A percentile compares a stretch with the other conserved stretches of the same genome.
Evolutionary conservation across 352 stramenopile species (phyloP).

Genomic region (Pythium insidiosum): DNA sequence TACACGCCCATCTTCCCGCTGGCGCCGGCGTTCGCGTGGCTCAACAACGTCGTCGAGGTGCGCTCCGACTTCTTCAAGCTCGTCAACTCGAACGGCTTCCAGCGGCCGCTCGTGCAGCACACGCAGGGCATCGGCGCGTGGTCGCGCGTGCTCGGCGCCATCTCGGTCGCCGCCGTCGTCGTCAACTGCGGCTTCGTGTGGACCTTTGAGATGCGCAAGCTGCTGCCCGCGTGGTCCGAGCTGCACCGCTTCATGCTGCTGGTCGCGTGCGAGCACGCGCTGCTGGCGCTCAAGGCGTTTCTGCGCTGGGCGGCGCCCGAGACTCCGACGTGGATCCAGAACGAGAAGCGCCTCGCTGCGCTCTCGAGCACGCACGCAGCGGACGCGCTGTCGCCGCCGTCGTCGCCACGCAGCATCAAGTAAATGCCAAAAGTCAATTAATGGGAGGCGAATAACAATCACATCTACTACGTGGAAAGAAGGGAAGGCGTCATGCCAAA

Average conservation of each 20-base stretch:
- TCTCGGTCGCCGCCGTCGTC: constrained; percentile 88
- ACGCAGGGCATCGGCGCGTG: constrained; percentile 89
- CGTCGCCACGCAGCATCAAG: too few relatives aligned
- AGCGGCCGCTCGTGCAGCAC: constrained; percentile 83
- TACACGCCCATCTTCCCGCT: constrained; percentile 90
- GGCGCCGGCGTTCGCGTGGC: constrained; percentile 82
- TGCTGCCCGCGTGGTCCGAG: constrained; percentile 45
- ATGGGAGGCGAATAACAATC: too few relatives aligned
- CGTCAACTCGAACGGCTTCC: constrained; percentile 76
- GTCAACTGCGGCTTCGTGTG: constrained; percentile 93
- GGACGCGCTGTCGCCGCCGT: too few relatives aligned
- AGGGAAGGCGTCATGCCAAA: too few relatives aligned
- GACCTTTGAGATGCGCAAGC: constrained; percentile 46
- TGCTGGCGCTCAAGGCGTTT: constrained; percentile 49
- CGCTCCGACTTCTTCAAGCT: constrained; percentile 91
- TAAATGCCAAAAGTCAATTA: too few relatives aligned
- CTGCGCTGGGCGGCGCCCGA: constrained; percentile 45
- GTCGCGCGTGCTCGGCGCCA: constrained; percentile 89
- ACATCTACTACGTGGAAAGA: too few relatives aligned
- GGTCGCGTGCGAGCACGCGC: constrained; percentile 43
- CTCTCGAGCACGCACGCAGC: constrained; percentile 17
- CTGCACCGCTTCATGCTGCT: constrained; percentile 58
- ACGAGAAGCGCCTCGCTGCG: constrained; percentile 26
- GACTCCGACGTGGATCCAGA: constrained; percentile 31
- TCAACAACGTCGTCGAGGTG: constrained; percentile 91